Evolutionary conservation across 2,329 filamentous ascomycete species (phyloP), one percentile per base, ranked within the genome.

Genomic region (Fusarium agapanthi): DNA sequence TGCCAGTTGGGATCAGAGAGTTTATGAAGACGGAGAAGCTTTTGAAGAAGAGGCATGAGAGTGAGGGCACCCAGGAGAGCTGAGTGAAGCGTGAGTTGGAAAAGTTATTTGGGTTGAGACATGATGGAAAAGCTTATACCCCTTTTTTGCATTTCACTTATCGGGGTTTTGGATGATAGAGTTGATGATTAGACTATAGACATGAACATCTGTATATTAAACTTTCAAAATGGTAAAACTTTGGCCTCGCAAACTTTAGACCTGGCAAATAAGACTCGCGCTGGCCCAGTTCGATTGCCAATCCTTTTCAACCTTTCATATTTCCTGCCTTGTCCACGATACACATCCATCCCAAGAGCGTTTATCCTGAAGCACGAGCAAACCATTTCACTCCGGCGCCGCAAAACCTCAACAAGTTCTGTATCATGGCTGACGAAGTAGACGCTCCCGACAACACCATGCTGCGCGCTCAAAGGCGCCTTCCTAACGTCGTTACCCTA

Each of bases 21-120:
- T 99, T 99, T 78, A 98, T 99, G 95, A 94, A 92, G 85, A 95
- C 92, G 67, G 96, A 99, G 85, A 98, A 98, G 88, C 92, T 86
- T 81, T 82, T 99, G 68, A 95, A 94, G 82, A 87, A 93, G 81
- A 92, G 90, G 81, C 93, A 95, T 79, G 81, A 84, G 76, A 83
- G 85, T 57, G 89, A 90, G 61, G 85, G 87, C n/a, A 85, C 83
- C 4, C 57, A 79, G n/a, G 84, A 85, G 4, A 83, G 82, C n/a
- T 86, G 32, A 61, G 57, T 3, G 13, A 40, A 48, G 51, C 1
- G 24, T 32, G 20, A 20, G 15, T 24, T 24, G 13, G n/a, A 34
- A 47, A 4, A 20, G n/a, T 28, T 30, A 24, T 7, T 13, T 22
- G 20, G 61, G n/a, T n/a, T 22, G 34, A 12, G 47, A 22, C 28